Conservation (phyloP, 495 filamentous ascomycete genomes). For the Coniosporium apollinis region DNA sequence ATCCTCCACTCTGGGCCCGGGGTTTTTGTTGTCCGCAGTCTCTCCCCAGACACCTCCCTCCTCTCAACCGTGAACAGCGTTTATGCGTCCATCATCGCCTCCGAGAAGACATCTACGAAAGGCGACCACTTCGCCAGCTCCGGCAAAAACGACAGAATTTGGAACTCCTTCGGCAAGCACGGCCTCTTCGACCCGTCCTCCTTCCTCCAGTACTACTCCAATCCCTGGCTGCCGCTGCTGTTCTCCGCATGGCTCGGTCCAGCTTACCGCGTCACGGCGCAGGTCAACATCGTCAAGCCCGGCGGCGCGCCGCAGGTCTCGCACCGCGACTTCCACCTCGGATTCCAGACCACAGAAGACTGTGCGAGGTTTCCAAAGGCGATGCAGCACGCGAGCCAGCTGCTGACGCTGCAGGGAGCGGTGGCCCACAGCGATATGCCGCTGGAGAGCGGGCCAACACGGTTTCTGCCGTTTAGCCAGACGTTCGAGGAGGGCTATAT, state of each 20-base stretch:
- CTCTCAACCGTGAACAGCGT: slow-evolving; percentile 27
- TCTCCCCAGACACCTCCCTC: slow-evolving; percentile 22
- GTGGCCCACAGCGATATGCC: slow-evolving; percentile 42
- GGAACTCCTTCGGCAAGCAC: slow-evolving; percentile 43
- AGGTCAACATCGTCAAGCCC: slow-evolving; percentile 40
- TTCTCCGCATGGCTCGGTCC: slow-evolving; percentile 35
- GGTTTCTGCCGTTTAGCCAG: slow-evolving; percentile 38
- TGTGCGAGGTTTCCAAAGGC: slow-evolving; percentile 25
- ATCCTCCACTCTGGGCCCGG: slow-evolving; percentile 34
- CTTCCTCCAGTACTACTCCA: slow-evolving; percentile 36
- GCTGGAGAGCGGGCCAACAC: slow-evolving; percentile 31
- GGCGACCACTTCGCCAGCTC: slow-evolving; percentile 38
- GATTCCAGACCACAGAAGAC: slow-evolving; percentile 29
- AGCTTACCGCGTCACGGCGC: slow-evolving; percentile 33
- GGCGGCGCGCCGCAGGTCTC: slow-evolving; percentile 31
- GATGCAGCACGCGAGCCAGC: slow-evolving; percentile 29
- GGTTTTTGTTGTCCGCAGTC: slow-evolving; percentile 32
- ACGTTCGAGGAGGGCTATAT: slow-evolving; percentile 33
- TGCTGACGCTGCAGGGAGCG: slow-evolving; percentile 39
- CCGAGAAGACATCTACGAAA: slow-evolving; percentile 21
- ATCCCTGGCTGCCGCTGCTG: slow-evolving; percentile 32
- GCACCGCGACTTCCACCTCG: slow-evolving; percentile 44
- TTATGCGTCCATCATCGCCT: slow-evolving; percentile 29
- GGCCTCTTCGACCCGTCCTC: slow-evolving; percentile 26
- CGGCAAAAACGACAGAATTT: slow-evolving; percentile 36